Base-by-base conservation (phyloP, 768 basidiomycete genomes). In the Crucibulum laeve region DNA sequence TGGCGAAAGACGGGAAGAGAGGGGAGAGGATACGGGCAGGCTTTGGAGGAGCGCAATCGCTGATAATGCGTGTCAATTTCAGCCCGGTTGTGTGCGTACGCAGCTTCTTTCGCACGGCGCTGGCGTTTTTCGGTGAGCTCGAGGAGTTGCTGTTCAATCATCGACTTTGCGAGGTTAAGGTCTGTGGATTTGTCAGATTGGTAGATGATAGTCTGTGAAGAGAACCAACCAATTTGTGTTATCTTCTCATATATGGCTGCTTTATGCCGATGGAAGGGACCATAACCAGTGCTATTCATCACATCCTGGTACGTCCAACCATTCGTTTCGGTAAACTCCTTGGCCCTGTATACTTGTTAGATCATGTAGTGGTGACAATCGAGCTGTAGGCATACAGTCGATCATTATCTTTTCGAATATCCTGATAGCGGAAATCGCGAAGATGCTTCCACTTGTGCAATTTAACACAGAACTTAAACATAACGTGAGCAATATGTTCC, bases 241-340 rank as follows among this genome's bases (percentile, higher is more conserved):
- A 82, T 54, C 1, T 25, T 5, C 45, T 82, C 76, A 2, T 76
- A 37, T 11, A 68, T 51, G 4, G 47, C 60, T 19, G 46, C 67
- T 55, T 71, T 75, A 26, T 57, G 51, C 1, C 61, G 49, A 41
- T 65, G 60, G 17, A 79, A 54, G 4, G 53, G 33, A 2, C 67
- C 65, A 52, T 69, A 82, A 2, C 66, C 46, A 2, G 61, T 62
- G 3, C 63, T 59, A 10, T 60, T 59, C 25, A 73, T 24, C 18
- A 84, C 56, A 47, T 79, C 70, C 19, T 47, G 50, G 11, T 59
- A 51, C 1, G 62, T 45, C 68, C 75, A 81, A 4, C 77, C 77
- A 47, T 71, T 53, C 3, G 36, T n/a, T 0, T 35, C 10, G 0
- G 75, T 74, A 21, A 70, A 49, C 0, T 0, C 0, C 38, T 51